Base-by-base conservation (phyloP, 2,329 filamentous ascomycete species). In the Geoglossum cookeanum region DNA sequence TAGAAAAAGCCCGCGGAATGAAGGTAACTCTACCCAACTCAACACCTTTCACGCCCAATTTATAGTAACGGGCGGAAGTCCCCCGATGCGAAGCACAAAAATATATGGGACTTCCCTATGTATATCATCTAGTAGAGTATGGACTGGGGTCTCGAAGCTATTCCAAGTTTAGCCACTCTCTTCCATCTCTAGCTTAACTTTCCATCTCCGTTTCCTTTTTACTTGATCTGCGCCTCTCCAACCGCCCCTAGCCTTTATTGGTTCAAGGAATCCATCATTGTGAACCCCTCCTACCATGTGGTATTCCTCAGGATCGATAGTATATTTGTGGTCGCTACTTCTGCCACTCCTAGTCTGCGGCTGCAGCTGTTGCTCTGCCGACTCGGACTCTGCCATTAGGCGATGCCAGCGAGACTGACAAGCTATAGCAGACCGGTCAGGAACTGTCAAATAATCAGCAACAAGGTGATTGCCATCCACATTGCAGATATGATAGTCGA, bases 241-340 rank as follows among this genome's bases (percentile, higher is more conserved):
- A 17, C 49, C 49, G 49, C 27, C 32, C 45, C 33, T 17, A n/a
- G 32, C 32, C n/a, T 44, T 27, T 6, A 86, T 74, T 3, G 77
- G 75, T 64, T 73, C 71, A 62, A 87, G 62, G 63, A 84, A 87
- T 0, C 83, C 80, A 66, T 87, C 83, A 1, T 80, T 75, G 62
- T 86, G 83, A 22, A 86, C 79, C 0, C 74, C 82, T 0, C 81
- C 83, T 7, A 74, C 62, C 63, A 80, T 75, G 63, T 81, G 78
- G 9, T 68, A 63, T 13, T 55, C 55, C 7, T 55, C 48, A 15
- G 35, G 17, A 11, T 47, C 13, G 27, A 15, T 29, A 48, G 7
- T 42, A 35, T 39, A 27, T 49, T n/a, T 30, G 35, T n/a, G 9
- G 11, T 17, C 22, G 22, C 22, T 49, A n/a, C 29, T 37, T 27